Percentiles rank a stretch among this genome's conserved stretches.
Conservation (phyloP, 2,329 filamentous ascomycete genomes). For the Neopestalotiopsis sp. region DNA sequence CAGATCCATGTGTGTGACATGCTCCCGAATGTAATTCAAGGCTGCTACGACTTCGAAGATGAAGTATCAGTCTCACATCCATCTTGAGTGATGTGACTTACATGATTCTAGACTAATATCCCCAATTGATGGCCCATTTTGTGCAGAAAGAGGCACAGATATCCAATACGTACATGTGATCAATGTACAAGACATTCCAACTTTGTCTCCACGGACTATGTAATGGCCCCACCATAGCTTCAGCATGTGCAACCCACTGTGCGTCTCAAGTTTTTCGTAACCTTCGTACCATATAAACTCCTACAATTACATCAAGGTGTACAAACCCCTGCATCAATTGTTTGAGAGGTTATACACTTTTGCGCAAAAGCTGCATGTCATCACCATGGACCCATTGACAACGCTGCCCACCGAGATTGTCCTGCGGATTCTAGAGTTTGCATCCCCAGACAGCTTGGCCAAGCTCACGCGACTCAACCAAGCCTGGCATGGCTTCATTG, state of each 20-base stretch:
- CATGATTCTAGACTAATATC: too few species aligned
- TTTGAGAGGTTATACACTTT: not conserved
- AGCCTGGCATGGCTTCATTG: conserved; percentile 30
- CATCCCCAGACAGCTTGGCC: conserved; percentile 22
- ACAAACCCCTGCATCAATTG: not conserved
- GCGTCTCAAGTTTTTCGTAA: conserved; percentile 5
- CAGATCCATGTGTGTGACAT: not conserved
- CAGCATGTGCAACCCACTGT: conserved; percentile 4
- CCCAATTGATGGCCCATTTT: too few species aligned
- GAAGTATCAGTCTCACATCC: too few species aligned
- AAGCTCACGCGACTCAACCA: conserved; percentile 22
- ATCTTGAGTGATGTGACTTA: too few species aligned
- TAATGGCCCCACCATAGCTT: conserved; percentile 16
- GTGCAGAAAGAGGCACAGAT: too few species aligned
- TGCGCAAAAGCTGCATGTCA: not conserved
- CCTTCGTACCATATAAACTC: not conserved
- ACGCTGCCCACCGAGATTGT: conserved; percentile 29
- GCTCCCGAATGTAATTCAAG: not conserved
- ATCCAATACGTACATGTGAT: not conserved
- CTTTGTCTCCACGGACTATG: not conserved
- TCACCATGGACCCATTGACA: conserved; percentile 24
- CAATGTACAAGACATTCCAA: not conserved
- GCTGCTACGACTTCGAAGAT: too few species aligned
- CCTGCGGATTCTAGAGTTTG: conserved; percentile 28
- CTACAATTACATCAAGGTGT: not conserved